These are phyloP conservation scores for Globisporangium ultimum DNA, from an alignment of 352 stramenopile genomes.

Conservation along the genomic window DNA sequence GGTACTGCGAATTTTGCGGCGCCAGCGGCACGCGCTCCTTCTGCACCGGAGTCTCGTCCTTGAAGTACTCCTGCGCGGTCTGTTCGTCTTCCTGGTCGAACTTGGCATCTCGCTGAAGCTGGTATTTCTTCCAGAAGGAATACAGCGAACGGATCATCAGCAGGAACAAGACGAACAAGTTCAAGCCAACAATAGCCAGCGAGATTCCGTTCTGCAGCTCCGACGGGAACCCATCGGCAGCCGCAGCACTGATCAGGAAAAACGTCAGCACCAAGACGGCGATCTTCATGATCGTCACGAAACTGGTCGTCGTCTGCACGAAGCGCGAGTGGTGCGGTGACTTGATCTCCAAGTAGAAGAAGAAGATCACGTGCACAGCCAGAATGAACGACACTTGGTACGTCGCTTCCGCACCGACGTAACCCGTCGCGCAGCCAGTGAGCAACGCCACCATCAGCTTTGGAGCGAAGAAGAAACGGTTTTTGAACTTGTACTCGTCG, in stretches of 20 bases:
- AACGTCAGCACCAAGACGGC: constrained; percentile 68
- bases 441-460: constrained; percentile 75
- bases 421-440: constrained; percentile 57
- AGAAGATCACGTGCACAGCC: constrained; percentile 56
- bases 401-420: constrained; percentile 43
- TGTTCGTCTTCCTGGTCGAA: constrained; percentile 58
- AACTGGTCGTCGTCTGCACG: constrained; percentile 66
- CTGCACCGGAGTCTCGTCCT: constrained; percentile 50
- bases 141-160: constrained; percentile 69
- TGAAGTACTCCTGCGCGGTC: constrained; percentile 61
- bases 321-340: constrained; percentile 70
- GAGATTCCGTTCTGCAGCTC: constrained; percentile 69
- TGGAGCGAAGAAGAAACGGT: constrained; percentile 80
- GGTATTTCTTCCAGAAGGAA: constrained; percentile 69
- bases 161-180: constrained; percentile 62
- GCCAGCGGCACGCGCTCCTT: constrained; percentile 25
- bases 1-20: constrained; percentile 11
- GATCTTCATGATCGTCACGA: constrained; percentile 80
- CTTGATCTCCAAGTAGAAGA: constrained; percentile 71
- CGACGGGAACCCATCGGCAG: constrained; percentile 50
- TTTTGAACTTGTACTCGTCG: constrained; percentile 88
- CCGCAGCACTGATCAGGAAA: constrained; percentile 58
- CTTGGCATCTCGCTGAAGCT: constrained; percentile 56
- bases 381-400: constrained; percentile 57
- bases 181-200: constrained; percentile 62